Evolutionary conservation across 2,329 filamentous ascomycete genomes (phyloP), one percentile per base, ranked within the genome.

Genomic region (Cucurbitaria berberidis): DNA sequence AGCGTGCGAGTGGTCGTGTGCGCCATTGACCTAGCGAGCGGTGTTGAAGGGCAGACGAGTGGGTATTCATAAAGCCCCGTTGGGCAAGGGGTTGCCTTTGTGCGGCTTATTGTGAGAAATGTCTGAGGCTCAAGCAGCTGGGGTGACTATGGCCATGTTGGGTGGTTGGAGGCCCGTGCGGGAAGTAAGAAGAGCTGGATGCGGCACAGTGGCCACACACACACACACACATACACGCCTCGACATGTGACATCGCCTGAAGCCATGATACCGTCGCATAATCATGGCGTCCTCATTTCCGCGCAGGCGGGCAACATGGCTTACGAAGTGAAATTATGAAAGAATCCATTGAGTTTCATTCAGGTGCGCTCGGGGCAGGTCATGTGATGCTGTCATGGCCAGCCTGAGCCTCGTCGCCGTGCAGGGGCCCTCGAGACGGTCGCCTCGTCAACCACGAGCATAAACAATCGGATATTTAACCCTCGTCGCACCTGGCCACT

Each of bases 401-500:
- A n/a, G n/a, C n/a, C n/a, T n/a, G n/a, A n/a, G 43, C 51, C 43
- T 49, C 36, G 61, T 50, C 53, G 40, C 24, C 39, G 53, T 26
- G 42, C 62, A 53, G 48, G 50, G 54, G 53, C 53, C 24, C n/a
- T 34, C 49, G 50, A 43, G 51, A n/a, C 45, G 51, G 68, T 74
- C 63, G 55, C 70, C 63, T 36, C 46, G 68, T 57, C 70, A 66
- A 74, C 72, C 46, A 34, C 45, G 43, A 52, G 46, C 59, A 62
- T 73, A 73, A 74, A 73, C 69, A 73, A n/a, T 68, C 63, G 34
- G 29, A 50, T 73, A 73, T 68, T 72, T 72, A 73, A 73, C 45
- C 50, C 55, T 52, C 59, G 51, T 51, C 55, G 57, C 53, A 53
- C 60, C 64, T 65, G 60, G n/a, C 63, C 64, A 50, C 43, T 52